A percentile compares a stretch with the other conserved stretches of the same genome.
phyloP scores from a whole-genome alignment of 192 early-diverging fungal genomes.

The Borealophlyctis nickersoniae region DNA sequence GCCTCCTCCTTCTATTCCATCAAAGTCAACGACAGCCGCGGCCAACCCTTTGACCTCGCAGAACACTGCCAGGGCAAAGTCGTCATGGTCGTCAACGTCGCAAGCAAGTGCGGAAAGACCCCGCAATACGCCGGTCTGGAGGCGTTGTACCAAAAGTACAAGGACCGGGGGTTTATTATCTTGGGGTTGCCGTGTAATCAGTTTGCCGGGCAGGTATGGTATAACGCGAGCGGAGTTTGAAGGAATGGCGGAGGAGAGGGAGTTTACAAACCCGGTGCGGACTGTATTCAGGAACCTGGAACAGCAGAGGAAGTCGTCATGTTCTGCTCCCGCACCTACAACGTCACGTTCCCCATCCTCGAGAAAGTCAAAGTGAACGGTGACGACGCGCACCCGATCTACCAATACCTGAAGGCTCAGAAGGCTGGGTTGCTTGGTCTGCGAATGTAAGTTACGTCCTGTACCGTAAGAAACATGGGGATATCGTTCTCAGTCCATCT shows the following conservation, averaged over 20 bases:
- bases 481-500: neutral
- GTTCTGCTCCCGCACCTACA: slow-evolving; percentile 67
- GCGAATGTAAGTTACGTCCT: slow-evolving; percentile 5
- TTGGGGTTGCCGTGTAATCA: slow-evolving; percentile 76
- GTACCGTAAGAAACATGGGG: too few relatives aligned
- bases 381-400: slow-evolving; percentile 40
- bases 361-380: slow-evolving; percentile 79
- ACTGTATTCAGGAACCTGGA: slow-evolving; percentile 26
- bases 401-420: slow-evolving; percentile 39
- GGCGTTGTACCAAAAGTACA: slow-evolving; percentile 44
- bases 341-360: slow-evolving; percentile 84
- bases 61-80: slow-evolving; percentile 56
- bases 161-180: slow-evolving; percentile 69
- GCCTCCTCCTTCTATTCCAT: slow-evolving; percentile 25
- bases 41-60: slow-evolving; percentile 24
- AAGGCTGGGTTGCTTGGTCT: slow-evolving; percentile 34
- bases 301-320: slow-evolving; percentile 43
- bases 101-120: slow-evolving; percentile 86
- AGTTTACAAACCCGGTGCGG: too few relatives aligned
- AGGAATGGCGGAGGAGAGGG: too few relatives aligned
- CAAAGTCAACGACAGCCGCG: slow-evolving; percentile 26
- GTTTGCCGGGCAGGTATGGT: slow-evolving; percentile 51
- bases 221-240: too few relatives aligned
- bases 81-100: slow-evolving; percentile 85
- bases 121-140: slow-evolving; percentile 46